Evolutionary conservation across 331 rosid genomes (phyloP).

Genomic region (Rhamnella rubrinervis): DNA sequence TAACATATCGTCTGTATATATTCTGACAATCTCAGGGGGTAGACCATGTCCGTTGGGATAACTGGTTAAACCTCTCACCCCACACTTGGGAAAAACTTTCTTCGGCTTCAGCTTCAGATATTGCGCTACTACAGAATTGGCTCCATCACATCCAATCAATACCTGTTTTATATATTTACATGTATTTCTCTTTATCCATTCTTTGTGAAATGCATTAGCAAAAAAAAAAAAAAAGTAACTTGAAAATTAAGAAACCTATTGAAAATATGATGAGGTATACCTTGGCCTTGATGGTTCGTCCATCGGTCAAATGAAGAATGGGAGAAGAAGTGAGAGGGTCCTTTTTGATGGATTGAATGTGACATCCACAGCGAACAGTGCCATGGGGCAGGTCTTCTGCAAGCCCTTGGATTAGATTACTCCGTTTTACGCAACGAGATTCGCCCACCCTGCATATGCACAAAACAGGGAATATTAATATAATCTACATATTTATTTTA

Average conservation of each 20-base stretch:
- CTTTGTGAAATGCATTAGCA: too few relatives aligned
- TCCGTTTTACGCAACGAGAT: conserved; percentile 47
- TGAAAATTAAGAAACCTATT: too few relatives aligned
- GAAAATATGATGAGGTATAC: too few relatives aligned
- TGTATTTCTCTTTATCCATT: background rate
- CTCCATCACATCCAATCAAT: conserved; percentile 67
- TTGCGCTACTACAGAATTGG: conserved; percentile 38
- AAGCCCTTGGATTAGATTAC: conserved; percentile 26
- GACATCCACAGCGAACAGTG: too few relatives aligned
- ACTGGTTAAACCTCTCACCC: conserved; percentile 47
- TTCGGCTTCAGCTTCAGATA: conserved; percentile 28
- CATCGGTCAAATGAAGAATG: too few relatives aligned
- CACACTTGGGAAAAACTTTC: conserved; percentile 25
- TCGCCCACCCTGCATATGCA: conserved; percentile 2
- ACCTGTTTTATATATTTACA: conserved; percentile 15
- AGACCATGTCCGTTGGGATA: conserved; percentile 40
- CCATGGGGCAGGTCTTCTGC: too few relatives aligned
- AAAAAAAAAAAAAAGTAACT: too few relatives aligned
- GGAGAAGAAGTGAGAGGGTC: too few relatives aligned
- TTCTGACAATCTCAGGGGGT: conserved; percentile 25
- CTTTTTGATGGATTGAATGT: too few relatives aligned
- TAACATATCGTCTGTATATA: conserved; percentile 24
- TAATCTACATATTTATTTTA: too few relatives aligned
- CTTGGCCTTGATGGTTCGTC: too few relatives aligned
- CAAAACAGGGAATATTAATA: too few relatives aligned